Base-by-base conservation (phyloP, 2,329 filamentous ascomycete species). In the Pyrenophora graminea region DNA sequence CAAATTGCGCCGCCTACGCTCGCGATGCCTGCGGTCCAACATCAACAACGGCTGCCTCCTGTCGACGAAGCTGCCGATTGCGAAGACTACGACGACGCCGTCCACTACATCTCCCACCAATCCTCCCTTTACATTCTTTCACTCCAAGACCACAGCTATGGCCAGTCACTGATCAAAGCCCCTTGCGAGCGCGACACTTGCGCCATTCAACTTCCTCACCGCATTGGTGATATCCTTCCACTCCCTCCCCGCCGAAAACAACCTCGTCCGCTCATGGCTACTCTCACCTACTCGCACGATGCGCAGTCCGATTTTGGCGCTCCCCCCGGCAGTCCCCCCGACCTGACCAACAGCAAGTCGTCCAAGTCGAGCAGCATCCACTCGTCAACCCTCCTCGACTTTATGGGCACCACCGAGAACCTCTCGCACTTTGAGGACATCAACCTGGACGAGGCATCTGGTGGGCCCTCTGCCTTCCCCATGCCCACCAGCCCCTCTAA, bases 391-490 rank as follows among this genome's bases (percentile, higher is more conserved):
- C 88, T 85, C 65, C 88, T 91, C 65, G 89, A 90, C 61, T 68
- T 73, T 39, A 71, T 74, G 53, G 69, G 71, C 62, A 74, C 76
- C 21, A 85, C 87, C 66, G 90, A 53, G 46, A 53, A 96, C 68
- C 83, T 88, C 51, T 86, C 85, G 58, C 86, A 97, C 71, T 97
- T 97, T 66, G 93, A 97, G 72, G 93, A 97, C 59, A 96, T 97
- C 70, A 90, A 89, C 10, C 84, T 97, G 25, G 88, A 91, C 53
- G 87, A 89, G 63, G 79, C 80, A 53, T 56, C 55, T 21, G 48
- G 47, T 23, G 65, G 64, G 33, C 67, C 71, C 9, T 45, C 58
- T n/a, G 61, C 78, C 56, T 82, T 82, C 31, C 82, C 83, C 39
- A 52, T 69, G 47, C 58, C 68, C 23, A 25, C 45, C 13, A 60